Evolutionary conservation across 805 yeast species (phyloP).

Genomic region (Candida krabiensis): DNA sequence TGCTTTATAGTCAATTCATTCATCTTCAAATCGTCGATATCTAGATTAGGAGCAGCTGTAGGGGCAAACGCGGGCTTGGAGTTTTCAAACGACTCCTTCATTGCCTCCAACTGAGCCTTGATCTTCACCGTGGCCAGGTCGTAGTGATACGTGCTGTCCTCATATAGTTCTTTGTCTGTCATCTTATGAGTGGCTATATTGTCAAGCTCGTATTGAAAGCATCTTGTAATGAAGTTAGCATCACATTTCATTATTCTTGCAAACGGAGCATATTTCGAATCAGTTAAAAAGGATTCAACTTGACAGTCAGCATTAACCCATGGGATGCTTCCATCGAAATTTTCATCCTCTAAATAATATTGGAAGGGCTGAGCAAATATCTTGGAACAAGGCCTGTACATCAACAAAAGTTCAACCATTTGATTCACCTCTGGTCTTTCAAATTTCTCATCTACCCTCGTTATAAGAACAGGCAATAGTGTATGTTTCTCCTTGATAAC

Average conservation of each 20-base stretch:
- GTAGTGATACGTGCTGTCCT: constrained; percentile 57
- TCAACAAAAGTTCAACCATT: constrained; percentile 60
- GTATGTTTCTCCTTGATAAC: constrained; percentile 52
- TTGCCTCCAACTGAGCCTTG: constrained; percentile 41
- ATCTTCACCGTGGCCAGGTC: constrained; percentile 57
- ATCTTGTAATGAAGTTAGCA: constrained; percentile 47
- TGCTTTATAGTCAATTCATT: constrained; percentile 22
- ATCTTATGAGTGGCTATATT: constrained; percentile 51
- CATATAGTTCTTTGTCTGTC: constrained; percentile 59
- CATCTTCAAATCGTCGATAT: constrained; percentile 12
- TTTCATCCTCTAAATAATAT: constrained; percentile 22
- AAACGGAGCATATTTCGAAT: constrained; percentile 41
- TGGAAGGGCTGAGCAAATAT: constrained; percentile 34
- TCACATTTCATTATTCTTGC: constrained; percentile 74
- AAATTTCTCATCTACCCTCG: constrained; percentile 49
- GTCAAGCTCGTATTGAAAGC: constrained; percentile 60
- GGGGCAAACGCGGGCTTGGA: constrained; percentile 7
- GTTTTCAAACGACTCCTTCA: constrained; percentile 34
- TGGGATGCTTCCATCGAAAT: constrained; percentile 50
- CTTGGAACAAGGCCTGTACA: constrained; percentile 45
- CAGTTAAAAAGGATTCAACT: constrained; percentile 24
- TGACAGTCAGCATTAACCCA: constrained; percentile 37
- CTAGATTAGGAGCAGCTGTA: neutral
- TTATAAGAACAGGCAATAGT: constrained; percentile 63
- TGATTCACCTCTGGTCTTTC: constrained; percentile 59